phyloP scores from a whole-genome alignment of 2,329 filamentous ascomycete species.

The Pezicula rhizophila region DNA sequence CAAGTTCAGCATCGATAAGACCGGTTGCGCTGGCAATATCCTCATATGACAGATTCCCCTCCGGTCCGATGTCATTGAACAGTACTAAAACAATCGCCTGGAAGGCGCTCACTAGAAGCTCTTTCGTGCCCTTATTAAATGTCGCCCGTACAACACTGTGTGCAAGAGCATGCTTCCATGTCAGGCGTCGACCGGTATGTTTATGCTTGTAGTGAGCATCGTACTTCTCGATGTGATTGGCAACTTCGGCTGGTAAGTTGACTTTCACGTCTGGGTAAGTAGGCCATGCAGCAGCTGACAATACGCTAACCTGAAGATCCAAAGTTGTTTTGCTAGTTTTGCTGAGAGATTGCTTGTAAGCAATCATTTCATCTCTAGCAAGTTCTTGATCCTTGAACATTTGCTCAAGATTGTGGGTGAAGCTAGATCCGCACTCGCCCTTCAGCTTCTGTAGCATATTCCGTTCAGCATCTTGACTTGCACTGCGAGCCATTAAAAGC shows the following conservation, averaged over 20 bases:
- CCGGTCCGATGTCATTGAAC: conserved; percentile 67
- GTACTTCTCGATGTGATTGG: conserved; percentile 72
- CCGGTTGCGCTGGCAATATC: conserved; percentile 71
- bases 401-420: conserved; percentile 94
- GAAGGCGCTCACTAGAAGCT: conserved; percentile 84
- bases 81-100: conserved; percentile 86
- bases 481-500: conserved; percentile 84
- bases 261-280: conserved; percentile 73
- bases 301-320: conserved; percentile 78
- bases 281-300: conserved; percentile 92
- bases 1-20: conserved; percentile 70
- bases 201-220: conserved; percentile 83
- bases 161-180: conserved; percentile 90
- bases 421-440: conserved; percentile 86
- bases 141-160: conserved; percentile 79
- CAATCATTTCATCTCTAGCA: conserved; percentile 85
- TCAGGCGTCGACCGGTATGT: conserved; percentile 78
- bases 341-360: conserved; percentile 64
- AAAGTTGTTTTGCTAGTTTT: conserved; percentile 49
- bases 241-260: conserved; percentile 69
- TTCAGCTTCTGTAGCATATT: conserved; percentile 92
- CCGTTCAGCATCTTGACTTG: conserved; percentile 89
- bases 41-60: conserved; percentile 64
- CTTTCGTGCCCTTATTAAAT: conserved; percentile 77
- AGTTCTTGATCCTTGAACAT: conserved; percentile 99